phyloP scores from a whole-genome alignment of 2,329 filamentous ascomycete species.

The Sporothrix protearum region DNA sequence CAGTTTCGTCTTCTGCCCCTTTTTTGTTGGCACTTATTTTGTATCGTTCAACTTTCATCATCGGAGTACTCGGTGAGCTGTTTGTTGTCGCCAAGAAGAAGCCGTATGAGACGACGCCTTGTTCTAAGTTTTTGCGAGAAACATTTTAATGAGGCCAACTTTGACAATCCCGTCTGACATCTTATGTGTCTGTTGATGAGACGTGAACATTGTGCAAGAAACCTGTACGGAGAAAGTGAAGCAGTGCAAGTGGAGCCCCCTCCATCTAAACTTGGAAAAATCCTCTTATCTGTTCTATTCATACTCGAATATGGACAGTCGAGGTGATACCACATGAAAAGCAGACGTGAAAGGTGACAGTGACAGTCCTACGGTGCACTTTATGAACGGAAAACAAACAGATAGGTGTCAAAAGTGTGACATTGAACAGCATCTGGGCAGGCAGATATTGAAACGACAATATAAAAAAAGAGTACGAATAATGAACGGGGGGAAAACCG shows the following conservation, averaged over 20 bases:
- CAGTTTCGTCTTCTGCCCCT: not conserved
- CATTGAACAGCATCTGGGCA: not conserved
- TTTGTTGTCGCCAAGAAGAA: not conserved
- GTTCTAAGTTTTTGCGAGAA: not conserved
- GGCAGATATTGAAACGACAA: not conserved
- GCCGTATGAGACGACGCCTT: not conserved
- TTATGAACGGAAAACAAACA: not conserved
- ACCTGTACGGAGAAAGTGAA: not conserved
- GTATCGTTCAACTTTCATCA: not conserved
- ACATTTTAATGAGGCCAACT: not conserved
- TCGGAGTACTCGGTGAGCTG: too few relatives aligned
- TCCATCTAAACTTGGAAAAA: not conserved
- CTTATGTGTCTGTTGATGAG: not conserved
- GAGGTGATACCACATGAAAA: not conserved
- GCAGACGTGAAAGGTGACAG: not conserved
- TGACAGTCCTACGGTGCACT: not conserved
- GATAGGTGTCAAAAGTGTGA: not conserved
- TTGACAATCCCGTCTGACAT: not conserved
- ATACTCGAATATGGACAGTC: not conserved
- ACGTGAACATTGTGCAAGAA: not conserved
- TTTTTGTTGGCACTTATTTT: not conserved
- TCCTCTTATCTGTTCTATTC: too few relatives aligned
- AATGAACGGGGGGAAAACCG: not conserved
- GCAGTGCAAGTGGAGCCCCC: not conserved
- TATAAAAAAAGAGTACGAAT: not conserved